Evolutionary conservation across 768 basidiomycete species (phyloP).

Genomic region (Trametes cubensis): DNA sequence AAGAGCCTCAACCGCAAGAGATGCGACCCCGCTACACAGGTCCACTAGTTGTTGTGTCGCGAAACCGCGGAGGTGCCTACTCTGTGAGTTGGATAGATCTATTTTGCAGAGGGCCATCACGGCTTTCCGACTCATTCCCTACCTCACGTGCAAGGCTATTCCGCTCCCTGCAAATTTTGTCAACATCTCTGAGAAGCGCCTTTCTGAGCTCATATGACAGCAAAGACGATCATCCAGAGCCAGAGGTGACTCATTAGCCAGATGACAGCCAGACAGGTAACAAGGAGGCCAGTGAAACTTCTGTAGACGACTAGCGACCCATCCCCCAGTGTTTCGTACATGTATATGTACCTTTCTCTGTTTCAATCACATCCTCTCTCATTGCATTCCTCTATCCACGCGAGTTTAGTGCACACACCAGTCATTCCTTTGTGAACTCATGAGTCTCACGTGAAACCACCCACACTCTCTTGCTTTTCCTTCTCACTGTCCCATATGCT

Average conservation of each 20-base stretch:
- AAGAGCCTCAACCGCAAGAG: constrained; percentile 27
- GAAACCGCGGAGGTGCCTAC: constrained; percentile 25
- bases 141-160: constrained; percentile 10
- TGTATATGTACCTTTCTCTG: not conserved
- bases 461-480: not conserved
- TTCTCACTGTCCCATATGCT: not conserved
- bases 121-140: constrained; percentile 29
- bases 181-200: not conserved
- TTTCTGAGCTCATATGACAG: constrained; percentile 5
- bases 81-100: constrained; percentile 29
- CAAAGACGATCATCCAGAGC: not conserved
- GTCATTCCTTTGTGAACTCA: too few relatives aligned
- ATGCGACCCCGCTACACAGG: constrained; percentile 29
- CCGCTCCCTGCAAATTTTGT: not conserved
- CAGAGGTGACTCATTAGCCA: not conserved
- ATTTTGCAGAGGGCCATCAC: constrained; percentile 19
- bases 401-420: too few relatives aligned
- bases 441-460: not conserved
- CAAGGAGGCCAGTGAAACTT: not conserved
- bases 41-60: constrained; percentile 25
- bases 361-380: too few relatives aligned
- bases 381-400: too few relatives aligned
- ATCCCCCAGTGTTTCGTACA: not conserved
- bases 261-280: not conserved
- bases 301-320: not conserved